Evolutionary conservation across 23 red algal genomes (phyloP).

Genomic region (Gracilaria caudata): DNA sequence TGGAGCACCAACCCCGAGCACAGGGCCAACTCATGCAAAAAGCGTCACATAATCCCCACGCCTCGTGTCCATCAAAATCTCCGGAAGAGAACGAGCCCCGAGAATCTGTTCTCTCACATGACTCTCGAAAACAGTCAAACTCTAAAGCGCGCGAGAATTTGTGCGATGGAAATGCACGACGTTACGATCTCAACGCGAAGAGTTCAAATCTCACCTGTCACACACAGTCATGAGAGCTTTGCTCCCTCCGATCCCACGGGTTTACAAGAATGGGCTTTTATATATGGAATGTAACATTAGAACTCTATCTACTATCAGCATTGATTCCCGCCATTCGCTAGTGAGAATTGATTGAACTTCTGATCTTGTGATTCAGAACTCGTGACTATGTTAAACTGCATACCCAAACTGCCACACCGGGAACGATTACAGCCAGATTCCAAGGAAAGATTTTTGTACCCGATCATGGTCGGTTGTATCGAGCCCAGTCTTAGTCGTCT

Average conservation of each 20-base stretch:
- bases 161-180: constrained; percentile 1
- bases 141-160: background rate
- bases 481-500: background rate
- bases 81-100: background rate
- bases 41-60: background rate
- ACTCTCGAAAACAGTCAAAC: background rate
- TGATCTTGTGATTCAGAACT: background rate
- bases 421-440: background rate
- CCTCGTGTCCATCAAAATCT: background rate
- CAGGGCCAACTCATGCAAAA: background rate
- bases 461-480: background rate
- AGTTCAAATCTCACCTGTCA: background rate
- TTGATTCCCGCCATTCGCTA: background rate
- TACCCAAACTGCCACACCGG: background rate
- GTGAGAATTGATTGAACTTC: background rate
- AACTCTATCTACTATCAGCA: background rate
- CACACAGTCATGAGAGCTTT: background rate
- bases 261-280: background rate
- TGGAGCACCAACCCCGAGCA: background rate
- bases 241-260: background rate
- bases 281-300: background rate
- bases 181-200: background rate
- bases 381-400: background rate
- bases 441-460: background rate
- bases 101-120: background rate